phyloP scores from a whole-genome alignment of 2,329 filamentous ascomycete species.

The Colletotrichum sp. region DNA sequence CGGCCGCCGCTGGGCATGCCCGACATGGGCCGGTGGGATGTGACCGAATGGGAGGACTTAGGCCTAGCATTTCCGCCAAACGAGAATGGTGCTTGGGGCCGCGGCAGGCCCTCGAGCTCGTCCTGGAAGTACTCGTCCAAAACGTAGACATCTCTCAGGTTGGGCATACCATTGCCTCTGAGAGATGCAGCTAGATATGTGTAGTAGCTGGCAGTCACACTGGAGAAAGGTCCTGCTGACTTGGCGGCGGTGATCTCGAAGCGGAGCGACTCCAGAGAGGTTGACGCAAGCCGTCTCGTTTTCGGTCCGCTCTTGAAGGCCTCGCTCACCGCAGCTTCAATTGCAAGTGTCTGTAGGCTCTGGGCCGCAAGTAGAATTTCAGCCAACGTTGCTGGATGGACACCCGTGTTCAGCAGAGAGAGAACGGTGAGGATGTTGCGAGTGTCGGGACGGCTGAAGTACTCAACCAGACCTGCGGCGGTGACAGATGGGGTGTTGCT shows the following conservation, averaged over 20 bases:
- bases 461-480: slow-evolving; percentile 70
- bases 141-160: slow-evolving; percentile 80
- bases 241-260: slow-evolving; percentile 78
- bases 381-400: slow-evolving; percentile 67
- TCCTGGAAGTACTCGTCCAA: slow-evolving; percentile 85
- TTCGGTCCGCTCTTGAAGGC: slow-evolving; percentile 53
- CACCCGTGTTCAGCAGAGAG: slow-evolving; percentile 73
- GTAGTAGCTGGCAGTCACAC: slow-evolving; percentile 72
- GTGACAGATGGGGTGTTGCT: slow-evolving; percentile 76
- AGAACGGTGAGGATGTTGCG: slow-evolving; percentile 69
- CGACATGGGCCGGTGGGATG: slow-evolving; percentile 13
- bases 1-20: not conserved
- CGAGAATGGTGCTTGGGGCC: slow-evolving; percentile 57
- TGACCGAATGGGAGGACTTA: slow-evolving; percentile 34
- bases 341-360: slow-evolving; percentile 60
- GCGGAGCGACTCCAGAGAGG: slow-evolving; percentile 73
- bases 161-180: slow-evolving; percentile 75
- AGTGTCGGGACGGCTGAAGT: slow-evolving; percentile 67
- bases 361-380: slow-evolving; percentile 63
- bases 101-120: slow-evolving; percentile 71
- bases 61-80: slow-evolving; percentile 39
- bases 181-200: slow-evolving; percentile 85
- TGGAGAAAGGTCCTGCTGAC: slow-evolving; percentile 61
- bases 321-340: slow-evolving; percentile 55
- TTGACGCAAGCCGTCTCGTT: slow-evolving; percentile 69